phyloP scores from a whole-genome alignment of 1,284 basidiomycete genomes.

The Tilletiopsis washingtonensis region DNA sequence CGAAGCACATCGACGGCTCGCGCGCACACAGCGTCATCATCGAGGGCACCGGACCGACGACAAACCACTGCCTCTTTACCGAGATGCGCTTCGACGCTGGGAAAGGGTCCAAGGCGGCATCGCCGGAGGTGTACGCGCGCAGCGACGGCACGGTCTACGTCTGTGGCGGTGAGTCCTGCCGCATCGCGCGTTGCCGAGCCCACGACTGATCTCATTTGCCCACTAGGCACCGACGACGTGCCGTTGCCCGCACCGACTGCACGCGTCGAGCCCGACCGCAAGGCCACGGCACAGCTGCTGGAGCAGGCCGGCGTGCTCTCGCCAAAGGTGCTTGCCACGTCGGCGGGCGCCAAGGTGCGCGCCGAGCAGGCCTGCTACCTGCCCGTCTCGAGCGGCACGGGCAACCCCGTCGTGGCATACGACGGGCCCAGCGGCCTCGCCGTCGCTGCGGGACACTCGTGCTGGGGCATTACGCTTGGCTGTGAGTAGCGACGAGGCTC shows the following conservation, averaged over 20 bases:
- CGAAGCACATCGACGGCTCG: slow-evolving; percentile 47
- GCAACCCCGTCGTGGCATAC: slow-evolving; percentile 52
- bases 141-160: slow-evolving; percentile 48
- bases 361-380: slow-evolving; percentile 55
- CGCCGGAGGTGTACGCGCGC: slow-evolving; percentile 40
- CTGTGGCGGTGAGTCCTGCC: slow-evolving; percentile 32
- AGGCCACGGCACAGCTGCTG: slow-evolving; percentile 49
- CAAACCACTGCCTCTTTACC: slow-evolving; percentile 53
- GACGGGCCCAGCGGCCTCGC: slow-evolving; percentile 51
- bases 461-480: slow-evolving; percentile 51
- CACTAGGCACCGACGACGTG: slow-evolving; percentile 47
- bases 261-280: slow-evolving; percentile 33
- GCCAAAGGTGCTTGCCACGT: slow-evolving; percentile 48
- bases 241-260: slow-evolving; percentile 46
- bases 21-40: slow-evolving; percentile 54
- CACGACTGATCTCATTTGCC: too few relatives aligned
- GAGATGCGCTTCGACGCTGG: slow-evolving; percentile 51
- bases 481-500: not conserved
- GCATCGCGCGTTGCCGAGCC: too few relatives aligned
- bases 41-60: slow-evolving; percentile 33
- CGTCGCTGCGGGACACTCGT: slow-evolving; percentile 51
- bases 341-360: slow-evolving; percentile 43
- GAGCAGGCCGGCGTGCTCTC: slow-evolving; percentile 51
- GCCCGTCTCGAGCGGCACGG: slow-evolving; percentile 52
- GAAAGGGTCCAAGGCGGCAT: slow-evolving; percentile 18